A percentile compares a stretch with the other conserved stretches of the same genome.
Conservation (phyloP, 352 stramenopile species). For the Phytophthora aleatoria region DNA sequence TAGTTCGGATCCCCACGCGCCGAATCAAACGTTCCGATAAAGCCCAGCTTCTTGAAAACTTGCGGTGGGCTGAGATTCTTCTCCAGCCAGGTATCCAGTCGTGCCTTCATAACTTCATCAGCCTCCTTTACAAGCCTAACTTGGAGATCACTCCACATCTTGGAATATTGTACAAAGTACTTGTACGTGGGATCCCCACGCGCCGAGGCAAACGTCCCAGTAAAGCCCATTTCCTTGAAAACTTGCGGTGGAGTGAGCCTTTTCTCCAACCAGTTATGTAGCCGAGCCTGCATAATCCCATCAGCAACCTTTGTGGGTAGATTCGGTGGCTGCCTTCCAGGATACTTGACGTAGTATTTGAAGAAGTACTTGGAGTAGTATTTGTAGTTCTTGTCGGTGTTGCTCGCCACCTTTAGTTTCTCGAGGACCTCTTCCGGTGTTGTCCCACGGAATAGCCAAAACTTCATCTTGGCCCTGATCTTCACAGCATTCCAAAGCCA, state of each 20-base stretch:
- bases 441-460: constrained; percentile 9
- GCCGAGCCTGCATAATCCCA: constrained; percentile 17
- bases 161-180: constrained; percentile 15
- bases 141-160: constrained; percentile 14
- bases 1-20: not conserved
- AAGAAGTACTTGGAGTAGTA: constrained; percentile 32
- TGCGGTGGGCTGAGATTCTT: not conserved
- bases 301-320: constrained; percentile 6
- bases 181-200: constrained; percentile 8
- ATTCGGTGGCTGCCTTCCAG: constrained; percentile 5
- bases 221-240: constrained; percentile 20
- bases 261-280: constrained; percentile 10
- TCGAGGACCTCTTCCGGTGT: constrained; percentile 12
- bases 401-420: constrained; percentile 16
- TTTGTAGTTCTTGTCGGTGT: constrained; percentile 23
- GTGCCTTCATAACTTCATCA: not conserved
- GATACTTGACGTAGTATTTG: constrained; percentile 26
- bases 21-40: not conserved
- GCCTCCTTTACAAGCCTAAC: not conserved
- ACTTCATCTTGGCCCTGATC: constrained; percentile 16
- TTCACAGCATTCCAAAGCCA: constrained; percentile 10
- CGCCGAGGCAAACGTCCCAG: constrained; percentile 8
- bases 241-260: constrained; percentile 18
- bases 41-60: not conserved
- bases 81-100: not conserved